Base-by-base conservation (phyloP, 169 alveolate species). In the Eimeria falciformis region DNA sequence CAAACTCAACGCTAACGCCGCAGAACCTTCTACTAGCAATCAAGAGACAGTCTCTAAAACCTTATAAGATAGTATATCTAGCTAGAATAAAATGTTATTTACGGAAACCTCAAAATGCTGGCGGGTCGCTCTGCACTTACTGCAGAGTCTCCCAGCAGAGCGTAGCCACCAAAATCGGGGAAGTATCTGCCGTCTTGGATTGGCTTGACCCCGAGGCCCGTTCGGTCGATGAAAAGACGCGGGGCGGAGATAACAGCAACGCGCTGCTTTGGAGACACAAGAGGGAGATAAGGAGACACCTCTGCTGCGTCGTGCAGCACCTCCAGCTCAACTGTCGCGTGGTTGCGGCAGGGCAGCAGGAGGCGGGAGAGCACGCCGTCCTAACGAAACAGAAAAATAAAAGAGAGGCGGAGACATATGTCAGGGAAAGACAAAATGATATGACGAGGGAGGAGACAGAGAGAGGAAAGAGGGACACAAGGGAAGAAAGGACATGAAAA, bases 171-270 rank as follows among this genome's bases (percentile, higher is more conserved):
- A 77, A 96, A 91, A 47, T 92, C 94, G 40, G 97, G 97, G 78
- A 91, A 94, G 75, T 90, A 91, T 23, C 90, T 94, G 33, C 92
- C 92, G n/a, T 92, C 92, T 87, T 94, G 96, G 27, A 90, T 86
- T 1, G 97, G 97, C 58, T 93, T 79, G 14, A 96, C 86, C 9
- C 96, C 95, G 46, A 96, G 86, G 11, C 98, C 98, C 5, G 98
- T 96, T 79, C 97, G 92, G 78, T 96, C 98, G 58, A 96, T 91
- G 91, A 96, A 96, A 79, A 96, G 91, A 93, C 97, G 91, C 21
- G 98, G 97, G 46, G 96, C 95, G 14, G 96, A 78, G 53, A 90
- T 95, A 81, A 96, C 94, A 81, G 93, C 94, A 27, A 91, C 69
- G 12, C 91, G 92, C 69, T 95, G 83, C 87, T 94, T 79, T 73